These are phyloP conservation scores for Stropharia rugosoannulata DNA, from an alignment of 768 basidiomycete genomes.

Conservation along the genomic window DNA sequence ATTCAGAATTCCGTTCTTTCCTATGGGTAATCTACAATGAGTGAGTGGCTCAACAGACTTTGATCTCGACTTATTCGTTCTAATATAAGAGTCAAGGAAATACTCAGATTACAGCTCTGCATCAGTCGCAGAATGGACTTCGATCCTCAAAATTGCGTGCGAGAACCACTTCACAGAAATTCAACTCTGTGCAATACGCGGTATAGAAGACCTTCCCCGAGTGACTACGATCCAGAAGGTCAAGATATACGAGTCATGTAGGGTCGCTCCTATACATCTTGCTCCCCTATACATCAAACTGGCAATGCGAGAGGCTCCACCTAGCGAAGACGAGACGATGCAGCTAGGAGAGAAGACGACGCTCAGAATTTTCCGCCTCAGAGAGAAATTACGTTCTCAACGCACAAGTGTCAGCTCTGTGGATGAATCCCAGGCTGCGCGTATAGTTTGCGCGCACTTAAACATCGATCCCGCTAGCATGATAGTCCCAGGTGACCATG, in stretches of 20 bases:
- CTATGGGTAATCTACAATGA: conserved; percentile 65
- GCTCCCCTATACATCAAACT: conserved; percentile 54
- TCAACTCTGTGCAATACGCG: conserved; percentile 52
- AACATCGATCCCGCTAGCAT: conserved; percentile 3
- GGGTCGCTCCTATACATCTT: conserved; percentile 42
- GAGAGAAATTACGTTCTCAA: conserved; percentile 42
- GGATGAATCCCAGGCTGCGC: conserved; percentile 10
- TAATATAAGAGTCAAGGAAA: conserved; percentile 30
- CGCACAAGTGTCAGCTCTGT: conserved; percentile 10
- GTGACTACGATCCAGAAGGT: conserved; percentile 28
- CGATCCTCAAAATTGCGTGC: conserved; percentile 55
- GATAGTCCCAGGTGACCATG: conserved; percentile 9
- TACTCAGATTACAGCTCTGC: conserved; percentile 53
- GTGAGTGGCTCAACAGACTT: conserved; percentile 29
- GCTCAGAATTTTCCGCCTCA: conserved; percentile 46
- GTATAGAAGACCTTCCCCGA: conserved; percentile 35
- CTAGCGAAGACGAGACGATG: conserved; percentile 53
- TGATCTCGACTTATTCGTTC: neutral
- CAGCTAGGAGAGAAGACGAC: conserved; percentile 52
- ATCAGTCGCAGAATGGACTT: conserved; percentile 50
- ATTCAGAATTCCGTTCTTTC: conserved; percentile 52
- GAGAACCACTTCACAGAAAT: conserved; percentile 55
- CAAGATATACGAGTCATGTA: conserved; percentile 49
- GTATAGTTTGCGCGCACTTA: conserved; percentile 10
- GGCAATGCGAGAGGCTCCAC: conserved; percentile 46